Base-by-base conservation (phyloP, 768 basidiomycete genomes). In the Hortiboletus campestris region DNA sequence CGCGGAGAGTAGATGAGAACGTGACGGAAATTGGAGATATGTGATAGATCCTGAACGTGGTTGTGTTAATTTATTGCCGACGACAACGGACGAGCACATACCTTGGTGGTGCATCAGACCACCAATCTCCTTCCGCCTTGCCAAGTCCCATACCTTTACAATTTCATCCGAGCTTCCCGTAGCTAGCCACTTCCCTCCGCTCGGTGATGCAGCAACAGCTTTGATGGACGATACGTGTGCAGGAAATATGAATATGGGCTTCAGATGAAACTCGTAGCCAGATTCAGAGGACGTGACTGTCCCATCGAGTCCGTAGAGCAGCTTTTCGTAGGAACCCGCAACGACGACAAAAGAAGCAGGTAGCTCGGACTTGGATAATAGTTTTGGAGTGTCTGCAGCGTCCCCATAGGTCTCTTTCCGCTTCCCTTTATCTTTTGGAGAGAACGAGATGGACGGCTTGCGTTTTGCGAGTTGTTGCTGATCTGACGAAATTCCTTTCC, bases 161-260 rank as follows among this genome's bases (percentile, higher is more conserved):
- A 95, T 90, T 71, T 98, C 97, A 67, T 99, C 97, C n/a, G 90
- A 83, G 60, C 92, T 93, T 8, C 94, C 97, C 0, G 89, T 94
- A 9, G 94, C 96, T 16, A 98, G 79, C 94, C 94, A 98, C 74
- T 97, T 98, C 2, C 94, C 94, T 32, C 94, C 94, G 4, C 82
- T 74, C 4, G 94, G 94, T 0, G 90, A 90, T 0, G 91, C 89
- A 3, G 94, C 88, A 31, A 95, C 88, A 12, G 92, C 84, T 67
- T 95, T 94, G 56, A 99, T 88, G 64, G 85, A 94, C 2, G 91
- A 93, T 42, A 96, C 84, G 68, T 99, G 97, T 0, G 97, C 97
- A 29, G 97, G 95, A 74, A 99, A 99, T 59, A 94, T 91, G 73
- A 99, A 99, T 42, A 91, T 80, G 0, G 97, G 94, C 51, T 84